phyloP scores from a whole-genome alignment of 140 eudicot genomes.

The Flaveria floridana region DNA sequence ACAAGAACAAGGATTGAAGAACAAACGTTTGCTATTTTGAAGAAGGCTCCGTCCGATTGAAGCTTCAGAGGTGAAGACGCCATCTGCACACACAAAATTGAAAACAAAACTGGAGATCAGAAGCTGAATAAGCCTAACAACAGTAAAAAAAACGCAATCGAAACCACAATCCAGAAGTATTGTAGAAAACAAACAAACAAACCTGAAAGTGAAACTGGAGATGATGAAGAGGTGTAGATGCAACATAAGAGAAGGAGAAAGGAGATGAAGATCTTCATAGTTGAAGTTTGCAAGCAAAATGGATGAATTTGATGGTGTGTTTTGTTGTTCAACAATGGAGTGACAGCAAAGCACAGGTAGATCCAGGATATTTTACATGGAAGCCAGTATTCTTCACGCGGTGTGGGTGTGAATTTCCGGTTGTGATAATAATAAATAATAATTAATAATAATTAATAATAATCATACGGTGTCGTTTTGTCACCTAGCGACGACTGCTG shows the following conservation, averaged over 20 bases:
- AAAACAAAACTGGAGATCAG: constrained; percentile 15
- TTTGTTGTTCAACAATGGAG: neutral
- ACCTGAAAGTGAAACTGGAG: constrained; percentile 59
- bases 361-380: no score
- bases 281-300: neutral
- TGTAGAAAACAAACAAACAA: neutral
- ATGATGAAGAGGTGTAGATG: constrained; percentile 36
- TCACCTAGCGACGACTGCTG: no score
- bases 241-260: constrained; percentile 35
- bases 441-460: no score
- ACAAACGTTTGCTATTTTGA: constrained; percentile 50
- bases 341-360: neutral
- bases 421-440: no score
- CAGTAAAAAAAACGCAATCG: neutral
- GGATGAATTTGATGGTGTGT: neutral
- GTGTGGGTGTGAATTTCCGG: no score
- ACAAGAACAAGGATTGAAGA: neutral
- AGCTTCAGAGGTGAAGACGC: constrained; percentile 37
- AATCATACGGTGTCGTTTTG: no score
- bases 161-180: neutral
- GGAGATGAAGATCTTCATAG: constrained; percentile 28
- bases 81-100: constrained; percentile 39
- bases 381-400: no score
- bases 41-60: constrained; percentile 61
- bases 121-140: neutral